Evolutionary conservation across 257 asterid genomes (phyloP).

Genomic region (Solanum chilense): DNA sequence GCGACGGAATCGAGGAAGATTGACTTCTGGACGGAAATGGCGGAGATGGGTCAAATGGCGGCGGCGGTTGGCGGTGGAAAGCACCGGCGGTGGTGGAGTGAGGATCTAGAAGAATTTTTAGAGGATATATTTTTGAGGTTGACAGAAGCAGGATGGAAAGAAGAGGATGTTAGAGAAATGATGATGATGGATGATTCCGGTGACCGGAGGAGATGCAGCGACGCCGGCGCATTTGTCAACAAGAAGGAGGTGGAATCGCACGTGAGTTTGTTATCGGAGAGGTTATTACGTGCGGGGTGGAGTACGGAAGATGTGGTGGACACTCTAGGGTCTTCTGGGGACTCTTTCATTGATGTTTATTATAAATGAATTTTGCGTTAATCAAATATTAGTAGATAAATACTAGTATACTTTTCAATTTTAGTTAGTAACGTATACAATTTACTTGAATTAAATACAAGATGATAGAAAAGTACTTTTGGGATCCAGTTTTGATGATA

Average conservation of each 20-base stretch:
- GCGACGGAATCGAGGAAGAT: conserved; percentile 67
- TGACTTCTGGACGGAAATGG: conserved; percentile 66
- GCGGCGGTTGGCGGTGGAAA: background rate
- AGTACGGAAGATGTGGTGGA: conserved; percentile 76
- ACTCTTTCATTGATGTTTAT: conserved; percentile 32
- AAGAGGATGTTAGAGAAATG: conserved; percentile 88
- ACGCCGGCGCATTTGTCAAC: background rate
- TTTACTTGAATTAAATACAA: background rate
- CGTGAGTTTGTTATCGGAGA: conserved; percentile 32
- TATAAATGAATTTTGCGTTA: background rate
- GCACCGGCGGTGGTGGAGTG: conserved; percentile 51
- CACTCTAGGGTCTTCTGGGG: conserved; percentile 33
- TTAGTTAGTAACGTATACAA: background rate
- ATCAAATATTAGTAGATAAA: background rate
- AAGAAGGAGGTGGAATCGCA: conserved; percentile 20
- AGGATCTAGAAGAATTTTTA: conserved; percentile 43
- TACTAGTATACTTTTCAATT: background rate
- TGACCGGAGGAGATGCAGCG: background rate
- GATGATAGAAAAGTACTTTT: background rate
- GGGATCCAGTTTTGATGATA: background rate
- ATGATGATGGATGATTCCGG: conserved; percentile 54
- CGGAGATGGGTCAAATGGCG: conserved; percentile 6
- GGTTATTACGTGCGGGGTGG: conserved; percentile 73
- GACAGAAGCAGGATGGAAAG: conserved; percentile 81
- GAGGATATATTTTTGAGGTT: conserved; percentile 50